Base-by-base conservation (phyloP, 768 basidiomycete species). In the Rossbeevera mucosa region DNA sequence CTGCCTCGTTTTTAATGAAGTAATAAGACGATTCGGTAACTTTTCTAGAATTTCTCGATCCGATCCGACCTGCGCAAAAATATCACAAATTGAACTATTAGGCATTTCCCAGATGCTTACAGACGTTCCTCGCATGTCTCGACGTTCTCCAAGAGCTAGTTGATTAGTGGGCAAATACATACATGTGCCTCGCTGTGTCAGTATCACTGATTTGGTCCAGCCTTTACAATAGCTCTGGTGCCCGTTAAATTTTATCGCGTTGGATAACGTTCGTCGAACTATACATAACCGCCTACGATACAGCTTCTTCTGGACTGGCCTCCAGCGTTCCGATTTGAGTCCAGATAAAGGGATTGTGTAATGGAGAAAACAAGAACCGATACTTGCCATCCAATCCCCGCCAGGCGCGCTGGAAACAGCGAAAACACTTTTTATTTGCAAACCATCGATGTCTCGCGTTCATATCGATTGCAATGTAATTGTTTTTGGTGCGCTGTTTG, bases 381-480 rank as follows among this genome's bases (percentile, higher is more conserved):
- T 26, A 26, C 41, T 47, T 38, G 38, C 46, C 55, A 8, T 49
- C 26, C 51, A 57, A 57, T 55, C 52, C 8, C 58, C 53, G 51
- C 56, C 51, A 49, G 51, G 22, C 48, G 43, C 14, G 46, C 43
- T n/a, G 21, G 30, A 7, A 46, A 47, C 24, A 9, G 24, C 21
- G 11, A 24, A 41, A 22, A 20, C 26, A 18, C 36, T 24, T 55
- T 47, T 51, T 50, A 54, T 64, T 64, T 38, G 36, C 36, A 51
- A 33, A 36, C 21, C n/a, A 58, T 56, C 48, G 44, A 59, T 58
- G 42, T 63, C 67, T 40, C 63, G 57, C 68, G 55, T 47, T 67
- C 67, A 65, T 69, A 63, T 67, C 59, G 52, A 61, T 57, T 79
- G 77, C 38, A 74, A 77, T 7, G 13, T 43, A 76, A 82, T 72